Evolutionary conservation across 305 asterid genomes (phyloP).

Genomic region (Fraxinus platypoda): DNA sequence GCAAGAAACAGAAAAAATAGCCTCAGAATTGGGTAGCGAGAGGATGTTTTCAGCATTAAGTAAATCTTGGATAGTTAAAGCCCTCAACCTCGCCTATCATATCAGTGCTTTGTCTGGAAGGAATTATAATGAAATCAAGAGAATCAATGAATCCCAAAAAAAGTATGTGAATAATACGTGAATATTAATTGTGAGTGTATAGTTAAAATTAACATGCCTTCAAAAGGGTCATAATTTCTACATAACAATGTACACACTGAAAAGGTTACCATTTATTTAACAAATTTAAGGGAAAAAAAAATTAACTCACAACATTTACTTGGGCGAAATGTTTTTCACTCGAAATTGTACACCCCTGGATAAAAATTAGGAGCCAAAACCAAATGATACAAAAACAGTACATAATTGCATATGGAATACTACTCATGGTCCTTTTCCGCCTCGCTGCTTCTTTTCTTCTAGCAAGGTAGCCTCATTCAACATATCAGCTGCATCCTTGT

Average conservation of each 20-base stretch:
- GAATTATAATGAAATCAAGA: not conserved
- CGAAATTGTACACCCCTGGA: slow-evolving; percentile 28
- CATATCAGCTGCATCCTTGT: slow-evolving; percentile 52
- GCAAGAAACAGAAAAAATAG: too few species aligned
- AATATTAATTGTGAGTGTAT: not conserved
- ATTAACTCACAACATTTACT: slow-evolving; percentile 3
- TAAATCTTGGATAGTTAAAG: not conserved
- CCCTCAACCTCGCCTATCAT: not conserved
- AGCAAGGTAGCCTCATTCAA: slow-evolving; percentile 42
- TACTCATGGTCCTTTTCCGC: slow-evolving; percentile 28
- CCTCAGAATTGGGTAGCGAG: too few species aligned
- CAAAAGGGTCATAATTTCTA: not conserved
- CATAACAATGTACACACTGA: slow-evolving; percentile 24
- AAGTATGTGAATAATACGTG: too few species aligned
- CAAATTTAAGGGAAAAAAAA: not conserved
- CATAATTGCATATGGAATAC: not conserved
- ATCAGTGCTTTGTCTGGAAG: not conserved
- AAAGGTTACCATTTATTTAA: slow-evolving; percentile 9
- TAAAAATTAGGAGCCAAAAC: slow-evolving; percentile 22
- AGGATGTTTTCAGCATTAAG: too few species aligned
- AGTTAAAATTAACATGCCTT: not conserved
- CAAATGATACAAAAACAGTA: slow-evolving; percentile 29
- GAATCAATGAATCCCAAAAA: too few species aligned
- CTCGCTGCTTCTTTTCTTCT: slow-evolving; percentile 41
- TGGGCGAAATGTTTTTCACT: not conserved